phyloP scores from a whole-genome alignment of 805 yeast genomes.

The Yamadazyma sp. region DNA sequence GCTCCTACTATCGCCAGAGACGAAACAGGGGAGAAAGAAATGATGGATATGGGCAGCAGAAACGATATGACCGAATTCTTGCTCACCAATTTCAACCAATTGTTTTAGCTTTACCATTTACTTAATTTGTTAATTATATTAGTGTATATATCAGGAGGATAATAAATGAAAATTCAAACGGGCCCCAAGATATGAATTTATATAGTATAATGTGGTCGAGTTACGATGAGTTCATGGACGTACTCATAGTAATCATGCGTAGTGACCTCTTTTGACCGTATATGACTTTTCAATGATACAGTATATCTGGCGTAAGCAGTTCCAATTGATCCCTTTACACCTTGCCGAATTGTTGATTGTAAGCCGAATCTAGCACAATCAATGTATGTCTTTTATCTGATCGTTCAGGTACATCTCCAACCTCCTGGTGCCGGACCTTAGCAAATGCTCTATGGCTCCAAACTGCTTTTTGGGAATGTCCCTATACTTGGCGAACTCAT shows the following conservation, averaged over 20 bases:
- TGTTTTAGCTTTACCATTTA: slow-evolving; percentile 7
- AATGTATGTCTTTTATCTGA: slow-evolving; percentile 64
- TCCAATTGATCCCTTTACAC: too few relatives aligned
- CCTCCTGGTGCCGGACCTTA: slow-evolving; percentile 72
- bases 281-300: too few relatives aligned
- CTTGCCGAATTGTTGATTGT: too few relatives aligned
- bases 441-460: slow-evolving; percentile 78
- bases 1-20: slow-evolving; percentile 91
- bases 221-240: too few relatives aligned
- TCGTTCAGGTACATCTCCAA: slow-evolving; percentile 71
- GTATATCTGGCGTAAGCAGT: too few relatives aligned
- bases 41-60: slow-evolving; percentile 78
- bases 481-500: slow-evolving; percentile 63
- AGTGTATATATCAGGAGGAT: too few relatives aligned
- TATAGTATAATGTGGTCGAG: too few relatives aligned
- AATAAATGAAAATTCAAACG: too few relatives aligned
- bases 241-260: too few relatives aligned
- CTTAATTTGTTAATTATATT: too few relatives aligned
- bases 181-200: too few relatives aligned
- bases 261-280: too few relatives aligned
- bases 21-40: slow-evolving; percentile 73
- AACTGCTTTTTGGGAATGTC: slow-evolving; percentile 73
- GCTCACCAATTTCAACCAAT: slow-evolving; percentile 42
- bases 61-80: slow-evolving; percentile 77
- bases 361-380: not conserved